Evolutionary conservation across 78 protist genomes (phyloP).

Genomic region (Cavenderia fasciculata): DNA sequence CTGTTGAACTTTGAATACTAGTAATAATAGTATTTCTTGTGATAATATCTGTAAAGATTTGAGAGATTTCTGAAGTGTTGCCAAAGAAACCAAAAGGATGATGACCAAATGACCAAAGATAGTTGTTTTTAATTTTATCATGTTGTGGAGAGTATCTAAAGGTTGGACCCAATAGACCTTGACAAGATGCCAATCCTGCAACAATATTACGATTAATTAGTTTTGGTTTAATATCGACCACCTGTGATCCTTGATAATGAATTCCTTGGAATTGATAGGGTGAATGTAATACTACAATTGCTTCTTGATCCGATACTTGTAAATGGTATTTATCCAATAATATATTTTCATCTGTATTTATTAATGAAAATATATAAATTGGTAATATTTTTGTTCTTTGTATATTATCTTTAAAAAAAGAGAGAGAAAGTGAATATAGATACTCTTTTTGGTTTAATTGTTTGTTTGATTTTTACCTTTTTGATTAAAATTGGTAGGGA

Average conservation of each 20-base stretch:
- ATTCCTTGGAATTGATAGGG: conserved; percentile 1
- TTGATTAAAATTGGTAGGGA: neutral
- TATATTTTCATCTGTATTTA: neutral
- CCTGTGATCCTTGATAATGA: conserved; percentile 28
- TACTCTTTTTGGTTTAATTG: neutral
- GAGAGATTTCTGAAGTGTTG: conserved; percentile 27
- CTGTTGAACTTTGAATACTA: conserved; percentile 7
- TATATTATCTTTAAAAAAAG: no score
- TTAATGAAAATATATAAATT: conserved; percentile 39
- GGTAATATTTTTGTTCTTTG: conserved; percentile 70
- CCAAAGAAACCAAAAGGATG: conserved; percentile 56
- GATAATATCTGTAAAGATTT: conserved; percentile 44
- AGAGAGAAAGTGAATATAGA: conserved; percentile 7
- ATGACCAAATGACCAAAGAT: conserved; percentile 64
- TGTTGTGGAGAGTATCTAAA: conserved; percentile 30
- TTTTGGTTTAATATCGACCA: conserved; percentile 5
- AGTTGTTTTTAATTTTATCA: conserved; percentile 28
- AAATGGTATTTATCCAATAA: conserved; percentile 51
- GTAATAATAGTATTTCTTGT: conserved; percentile 60
- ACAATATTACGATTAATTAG: conserved; percentile 19
- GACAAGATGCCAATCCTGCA: conserved; percentile 42
- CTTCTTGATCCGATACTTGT: conserved; percentile 46
- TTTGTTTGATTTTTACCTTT: neutral
- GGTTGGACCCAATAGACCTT: conserved; percentile 64
- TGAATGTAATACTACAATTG: conserved; percentile 37